Conservation (phyloP, 352 stramenopile genomes). For the Phytophthora fragariae region DNA sequence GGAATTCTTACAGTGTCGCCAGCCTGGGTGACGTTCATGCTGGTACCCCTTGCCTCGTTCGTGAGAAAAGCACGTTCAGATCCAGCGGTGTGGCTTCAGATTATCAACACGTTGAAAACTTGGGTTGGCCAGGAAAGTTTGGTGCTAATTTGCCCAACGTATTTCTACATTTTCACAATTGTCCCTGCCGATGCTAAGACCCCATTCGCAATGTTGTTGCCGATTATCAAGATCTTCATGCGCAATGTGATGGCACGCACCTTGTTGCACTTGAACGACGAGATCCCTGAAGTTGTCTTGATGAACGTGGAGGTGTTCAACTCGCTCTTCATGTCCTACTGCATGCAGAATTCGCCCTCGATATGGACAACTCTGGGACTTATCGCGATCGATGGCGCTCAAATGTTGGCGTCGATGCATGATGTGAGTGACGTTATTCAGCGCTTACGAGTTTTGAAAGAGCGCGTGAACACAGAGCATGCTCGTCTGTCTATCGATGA, state of each 20-base stretch:
- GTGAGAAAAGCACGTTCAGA: neutral
- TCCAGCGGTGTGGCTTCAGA: neutral
- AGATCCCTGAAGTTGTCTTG: neutral
- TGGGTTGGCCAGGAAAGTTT: neutral
- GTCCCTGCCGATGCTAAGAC: neutral
- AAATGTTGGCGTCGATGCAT: neutral
- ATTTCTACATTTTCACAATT: neutral
- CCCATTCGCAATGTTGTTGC: neutral
- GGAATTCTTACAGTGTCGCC: neutral
- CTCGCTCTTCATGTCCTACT: neutral
- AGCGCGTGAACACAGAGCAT: neutral
- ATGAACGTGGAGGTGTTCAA: neutral
- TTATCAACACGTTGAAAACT: neutral
- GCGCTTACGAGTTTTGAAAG: neutral
- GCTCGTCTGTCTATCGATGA: neutral
- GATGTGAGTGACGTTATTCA: neutral
- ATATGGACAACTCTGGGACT: neutral
- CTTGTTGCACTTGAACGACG: neutral
- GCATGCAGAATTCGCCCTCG: neutral
- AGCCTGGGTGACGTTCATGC: neutral
- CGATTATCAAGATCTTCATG: neutral
- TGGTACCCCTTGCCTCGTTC: neutral
- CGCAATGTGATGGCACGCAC: neutral
- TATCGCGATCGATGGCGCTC: neutral
- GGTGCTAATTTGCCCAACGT: neutral